Base-by-base conservation (phyloP, 768 basidiomycete species). In the Phlebiopsis gigantea region DNA sequence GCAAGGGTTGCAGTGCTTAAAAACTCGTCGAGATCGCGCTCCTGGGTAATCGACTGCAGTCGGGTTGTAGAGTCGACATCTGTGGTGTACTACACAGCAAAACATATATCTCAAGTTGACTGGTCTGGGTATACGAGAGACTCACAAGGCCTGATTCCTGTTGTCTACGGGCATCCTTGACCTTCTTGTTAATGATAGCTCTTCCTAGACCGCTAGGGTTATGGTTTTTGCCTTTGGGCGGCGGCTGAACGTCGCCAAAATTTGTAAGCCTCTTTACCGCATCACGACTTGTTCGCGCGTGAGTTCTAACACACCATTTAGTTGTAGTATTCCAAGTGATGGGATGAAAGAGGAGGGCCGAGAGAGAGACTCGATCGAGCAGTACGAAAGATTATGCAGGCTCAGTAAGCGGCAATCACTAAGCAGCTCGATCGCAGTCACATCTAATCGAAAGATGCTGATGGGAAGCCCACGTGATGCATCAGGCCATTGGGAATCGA, bases 11-110 rank as follows among this genome's bases (percentile, higher is more conserved):
- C 97, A 12, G 92, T 97, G 66, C 84, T 95, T 55, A 99, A 72
- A 69, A 99, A 99, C 71, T 95, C 96, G 62, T 98, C 94, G 19
- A 99, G 77, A 75, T 98, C 94, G 55, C 84, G 77, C 73, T 99
- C 96, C 72, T 98, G 95, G 0, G 97, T 99, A 21, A 99, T 85
- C 0, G 96, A 98, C 67, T 87, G 83, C 34, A 99, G 79, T 30
- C 85, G 84, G 53, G 77, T 77, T 6, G 83, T 78, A 10, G 79
- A 69, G 55, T 90, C 87, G 19, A 84, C 50, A 64, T 96, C 93
- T 1, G 89, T 85, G 4, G 83, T 80, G 70, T 88, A 93, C 91
- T 92, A 63, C 29, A 45, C 28, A 8, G 42, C 12, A 39, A 9
- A 9, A 4, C 12, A 17, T 39, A 48, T 25, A 17, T 17, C 12